Evolutionary conservation across 306 rosid genomes (phyloP), one percentile per base, ranked within the genome.

Genomic region (Sicyos edulis): DNA sequence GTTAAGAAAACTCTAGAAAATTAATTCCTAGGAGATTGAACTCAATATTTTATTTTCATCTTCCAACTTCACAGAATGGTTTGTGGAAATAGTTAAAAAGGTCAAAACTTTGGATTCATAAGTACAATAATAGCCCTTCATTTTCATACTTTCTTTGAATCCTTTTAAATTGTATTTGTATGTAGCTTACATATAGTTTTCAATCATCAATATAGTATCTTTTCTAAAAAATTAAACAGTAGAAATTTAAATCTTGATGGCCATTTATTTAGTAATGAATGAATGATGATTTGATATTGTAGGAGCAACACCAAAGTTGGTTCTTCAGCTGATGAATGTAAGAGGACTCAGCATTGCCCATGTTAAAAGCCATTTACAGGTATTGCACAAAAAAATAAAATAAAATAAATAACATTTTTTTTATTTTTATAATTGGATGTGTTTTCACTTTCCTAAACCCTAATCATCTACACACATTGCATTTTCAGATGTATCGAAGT

Each of bases 341-440:
- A 81, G 82, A 81, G 89, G 91, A 69, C 91, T 87, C 12, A 87
- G 91, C 78, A 87, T 87, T 70, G 87, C 91, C 76, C 91, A 87
- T 81, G 87, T 87, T 68, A 87, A 87, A 81, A 85, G 89, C 77
- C 91, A 87, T 76, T 81, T 87, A 8, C 73, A 69, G 73, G 73
- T 69, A 69, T 44, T 24, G 1, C 16, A 19, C 19, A 26, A 26
- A 26, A 26, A 26, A 40, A 6, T 5, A 40, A 6, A 6, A 1
- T 5, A 6, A 40, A 6, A 40, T 5, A 40, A 6, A 40, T 5
- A 40, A 40, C 1, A 21, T 21, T 67, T 15, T 65, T 37, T 32
- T 57, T 49, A 1, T 42, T 14, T 32, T 32, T 0, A 59, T 60
- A 60, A 11, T 58, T 15, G 17, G 54, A 67, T 67, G 19, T 47